These are phyloP conservation scores for Malus hybrid DNA, from an alignment of 331 rosid species.

Conservation along the genomic window DNA sequence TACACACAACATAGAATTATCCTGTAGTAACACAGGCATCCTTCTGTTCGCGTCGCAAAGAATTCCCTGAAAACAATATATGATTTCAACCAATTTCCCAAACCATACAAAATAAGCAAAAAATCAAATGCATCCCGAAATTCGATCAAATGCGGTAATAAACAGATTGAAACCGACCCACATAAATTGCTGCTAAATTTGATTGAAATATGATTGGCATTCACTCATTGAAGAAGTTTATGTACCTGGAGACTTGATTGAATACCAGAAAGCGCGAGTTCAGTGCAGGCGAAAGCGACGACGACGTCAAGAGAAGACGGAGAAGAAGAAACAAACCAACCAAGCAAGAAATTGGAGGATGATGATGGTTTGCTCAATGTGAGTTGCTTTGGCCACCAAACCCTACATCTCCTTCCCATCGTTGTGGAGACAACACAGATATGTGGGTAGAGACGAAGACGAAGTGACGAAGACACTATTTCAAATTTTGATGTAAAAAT, in stretches of 20 bases:
- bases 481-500: neutral
- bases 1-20: slow-evolving; percentile 52
- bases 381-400: slow-evolving; percentile 93
- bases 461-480: neutral
- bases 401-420: slow-evolving; percentile 63
- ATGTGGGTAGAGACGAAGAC: neutral
- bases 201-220: neutral
- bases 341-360: slow-evolving; percentile 49
- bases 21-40: slow-evolving; percentile 62
- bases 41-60: slow-evolving; percentile 37
- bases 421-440: neutral
- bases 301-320: slow-evolving; percentile 60
- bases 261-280: slow-evolving; percentile 32
- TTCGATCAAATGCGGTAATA: neutral
- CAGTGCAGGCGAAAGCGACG: slow-evolving; percentile 56
- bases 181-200: neutral
- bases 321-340: slow-evolving; percentile 69
- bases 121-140: neutral
- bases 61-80: slow-evolving; percentile 45
- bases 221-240: neutral
- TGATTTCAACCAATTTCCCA: neutral
- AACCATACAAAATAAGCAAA: neutral
- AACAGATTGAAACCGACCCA: neutral
- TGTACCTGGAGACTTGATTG: slow-evolving; percentile 49
- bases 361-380: slow-evolving; percentile 35